phyloP scores from a whole-genome alignment of 1,284 basidiomycete genomes.

The Moesziomyces antarcticus region DNA sequence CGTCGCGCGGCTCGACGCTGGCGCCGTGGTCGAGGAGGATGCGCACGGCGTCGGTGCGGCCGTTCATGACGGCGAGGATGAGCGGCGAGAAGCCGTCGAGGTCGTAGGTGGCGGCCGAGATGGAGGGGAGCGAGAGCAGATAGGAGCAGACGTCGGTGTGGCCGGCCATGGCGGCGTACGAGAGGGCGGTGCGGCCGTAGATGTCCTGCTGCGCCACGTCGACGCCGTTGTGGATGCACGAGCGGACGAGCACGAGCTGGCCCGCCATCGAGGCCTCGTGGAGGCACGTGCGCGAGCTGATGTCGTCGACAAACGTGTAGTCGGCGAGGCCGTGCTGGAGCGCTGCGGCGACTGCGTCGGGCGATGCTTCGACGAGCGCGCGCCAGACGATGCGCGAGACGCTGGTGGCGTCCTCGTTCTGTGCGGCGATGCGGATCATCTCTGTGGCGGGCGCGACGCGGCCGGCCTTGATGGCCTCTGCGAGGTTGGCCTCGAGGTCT shows the following conservation, averaged over 20 bases:
- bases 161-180: constrained; percentile 96
- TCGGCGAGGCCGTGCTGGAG: constrained; percentile 73
- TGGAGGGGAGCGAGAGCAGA: constrained; percentile 77
- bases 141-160: constrained; percentile 80
- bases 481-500: constrained; percentile 62
- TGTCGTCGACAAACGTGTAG: constrained; percentile 92
- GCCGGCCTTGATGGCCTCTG: constrained; percentile 52
- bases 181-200: constrained; percentile 91
- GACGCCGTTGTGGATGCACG: constrained; percentile 82
- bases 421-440: constrained; percentile 55
- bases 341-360: constrained; percentile 51
- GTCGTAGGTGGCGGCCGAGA: constrained; percentile 76
- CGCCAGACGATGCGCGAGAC: constrained; percentile 65
- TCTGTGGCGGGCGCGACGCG: constrained; percentile 49
- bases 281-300: constrained; percentile 94
- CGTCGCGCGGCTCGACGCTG: constrained; percentile 52
- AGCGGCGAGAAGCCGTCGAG: constrained; percentile 90
- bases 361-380: constrained; percentile 58
- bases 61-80: constrained; percentile 89
- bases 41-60: constrained; percentile 78
- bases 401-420: constrained; percentile 56
- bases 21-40: constrained; percentile 61
- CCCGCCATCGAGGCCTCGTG: constrained; percentile 93
- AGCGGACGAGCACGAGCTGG: constrained; percentile 79
- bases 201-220: constrained; percentile 79